A percentile compares a stretch with the other conserved stretches of the same genome.
Evolutionary conservation across 2,329 filamentous ascomycete species (phyloP).

Genomic region (Penicillium nordicum): DNA sequence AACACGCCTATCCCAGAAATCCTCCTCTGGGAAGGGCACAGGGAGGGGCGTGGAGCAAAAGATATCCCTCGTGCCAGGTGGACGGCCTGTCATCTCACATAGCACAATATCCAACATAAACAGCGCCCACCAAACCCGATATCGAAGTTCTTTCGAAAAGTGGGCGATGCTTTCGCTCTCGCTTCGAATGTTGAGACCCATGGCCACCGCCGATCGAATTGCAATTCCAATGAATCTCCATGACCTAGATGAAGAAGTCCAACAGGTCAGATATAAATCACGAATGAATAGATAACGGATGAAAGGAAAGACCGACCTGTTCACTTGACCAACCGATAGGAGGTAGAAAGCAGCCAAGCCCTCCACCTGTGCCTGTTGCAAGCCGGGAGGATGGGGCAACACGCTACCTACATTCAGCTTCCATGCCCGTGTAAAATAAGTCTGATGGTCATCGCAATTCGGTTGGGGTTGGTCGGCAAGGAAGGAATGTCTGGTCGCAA

Average conservation of each 20-base stretch:
- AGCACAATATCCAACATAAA: conserved; percentile 42
- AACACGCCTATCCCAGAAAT: conserved; percentile 32
- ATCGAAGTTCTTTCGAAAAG: conserved; percentile 41
- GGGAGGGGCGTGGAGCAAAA: conserved; percentile 45
- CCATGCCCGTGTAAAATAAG: conserved; percentile 45
- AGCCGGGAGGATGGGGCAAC: conserved; percentile 40
- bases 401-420: conserved; percentile 37
- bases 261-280: background rate
- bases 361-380: conserved; percentile 45
- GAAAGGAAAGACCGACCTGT: conserved; percentile 31
- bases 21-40: conserved; percentile 39
- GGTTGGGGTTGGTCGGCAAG: conserved; percentile 28
- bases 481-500: conserved; percentile 38
- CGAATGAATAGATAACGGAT: no score
- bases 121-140: conserved; percentile 46
- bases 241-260: conserved; percentile 28
- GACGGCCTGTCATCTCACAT: conserved; percentile 43
- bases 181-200: conserved; percentile 45
- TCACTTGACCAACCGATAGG: conserved; percentile 41
- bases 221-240: conserved; percentile 44
- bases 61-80: conserved; percentile 36
- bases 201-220: conserved; percentile 40
- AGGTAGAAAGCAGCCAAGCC: conserved; percentile 43
- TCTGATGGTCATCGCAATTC: conserved; percentile 34
- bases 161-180: conserved; percentile 36